Base-by-base conservation (phyloP, 768 basidiomycete species). In the Boletus rufocinnamomeus region DNA sequence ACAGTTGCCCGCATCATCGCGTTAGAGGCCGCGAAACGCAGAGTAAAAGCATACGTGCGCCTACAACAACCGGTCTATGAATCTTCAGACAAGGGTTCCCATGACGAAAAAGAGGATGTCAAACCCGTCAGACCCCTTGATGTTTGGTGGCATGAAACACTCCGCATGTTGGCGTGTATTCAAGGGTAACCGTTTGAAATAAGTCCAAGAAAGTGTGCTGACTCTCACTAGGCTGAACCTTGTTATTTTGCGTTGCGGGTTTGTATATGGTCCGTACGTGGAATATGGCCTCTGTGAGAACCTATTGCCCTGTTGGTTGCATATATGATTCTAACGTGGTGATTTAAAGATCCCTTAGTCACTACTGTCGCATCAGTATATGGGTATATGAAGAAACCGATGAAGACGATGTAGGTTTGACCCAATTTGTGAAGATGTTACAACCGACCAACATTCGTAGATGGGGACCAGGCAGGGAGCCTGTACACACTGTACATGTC, bases 111-210 rank as follows among this genome's bases (percentile, higher is more conserved):
- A 69, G 87, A 89, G 47, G 85, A 88, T 56, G 74, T 86, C 49
- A 88, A 89, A 67, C 91, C 93, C 13, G 73, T 77, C 21, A 87
- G 85, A 46, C 81, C 84, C 7, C 73, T 86, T 58, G 92, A 93
- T 19, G 84, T 77, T 19, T 95, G 93, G 93, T 94, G 91, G 90
- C 93, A 95, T 63, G 93, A 94, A 76, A 84, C 89, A 1, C 76
- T 90, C 27, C 82, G 92, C 35, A 83, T 83, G 69, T 70, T 94
- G 59, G 89, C 86, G 23, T 84, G 85, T 6, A 90, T 93, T 56
- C 78, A 84, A 60, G 82, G 84, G 91, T 92, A 66, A 54, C 28
- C 74, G n/a, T 54, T 23, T 16, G 14, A 47, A 57, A 21, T 50
- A 28, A 9, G 38, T 50, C 30, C 48, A 21, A 21, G 40, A 28